phyloP scores from a whole-genome alignment of 2,329 filamentous ascomycete species.

The Fusarium illudens region DNA sequence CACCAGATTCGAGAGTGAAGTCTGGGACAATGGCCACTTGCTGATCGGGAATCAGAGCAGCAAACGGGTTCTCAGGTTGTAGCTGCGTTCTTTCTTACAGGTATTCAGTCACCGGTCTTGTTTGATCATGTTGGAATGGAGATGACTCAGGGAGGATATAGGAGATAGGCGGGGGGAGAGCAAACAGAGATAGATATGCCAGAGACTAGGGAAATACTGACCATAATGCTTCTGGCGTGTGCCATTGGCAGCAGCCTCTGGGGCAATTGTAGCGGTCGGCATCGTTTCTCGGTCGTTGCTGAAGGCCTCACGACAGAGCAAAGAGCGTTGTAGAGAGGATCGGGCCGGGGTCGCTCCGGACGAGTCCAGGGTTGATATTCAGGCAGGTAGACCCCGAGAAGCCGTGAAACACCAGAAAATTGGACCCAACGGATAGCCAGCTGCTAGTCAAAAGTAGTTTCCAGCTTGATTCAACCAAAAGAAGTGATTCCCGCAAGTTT shows the following conservation, averaged over 20 bases:
- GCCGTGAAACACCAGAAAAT: constrained; percentile 17
- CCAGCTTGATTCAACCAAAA: constrained; percentile 20
- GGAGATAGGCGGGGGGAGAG: background rate
- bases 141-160: background rate
- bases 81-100: constrained; percentile 69
- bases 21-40: constrained; percentile 85
- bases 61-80: constrained; percentile 93
- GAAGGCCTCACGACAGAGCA: constrained; percentile 8
- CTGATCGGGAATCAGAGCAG: constrained; percentile 86
- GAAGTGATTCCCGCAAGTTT: constrained; percentile 33
- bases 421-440: constrained; percentile 23
- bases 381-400: constrained; percentile 7
- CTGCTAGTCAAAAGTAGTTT: constrained; percentile 18
- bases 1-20: constrained; percentile 93
- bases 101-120: constrained; percentile 68
- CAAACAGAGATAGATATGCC: background rate
- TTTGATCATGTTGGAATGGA: background rate
- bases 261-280: constrained; percentile 37
- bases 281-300: constrained; percentile 14
- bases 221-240: constrained; percentile 40
- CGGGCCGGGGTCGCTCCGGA: constrained; percentile 20
- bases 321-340: constrained; percentile 18
- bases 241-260: constrained; percentile 31
- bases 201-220: constrained; percentile 36
- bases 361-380: constrained; percentile 15